These are phyloP conservation scores for Aphanomyces cochlioides DNA, from an alignment of 352 stramenopile genomes.

Conservation along the genomic window DNA sequence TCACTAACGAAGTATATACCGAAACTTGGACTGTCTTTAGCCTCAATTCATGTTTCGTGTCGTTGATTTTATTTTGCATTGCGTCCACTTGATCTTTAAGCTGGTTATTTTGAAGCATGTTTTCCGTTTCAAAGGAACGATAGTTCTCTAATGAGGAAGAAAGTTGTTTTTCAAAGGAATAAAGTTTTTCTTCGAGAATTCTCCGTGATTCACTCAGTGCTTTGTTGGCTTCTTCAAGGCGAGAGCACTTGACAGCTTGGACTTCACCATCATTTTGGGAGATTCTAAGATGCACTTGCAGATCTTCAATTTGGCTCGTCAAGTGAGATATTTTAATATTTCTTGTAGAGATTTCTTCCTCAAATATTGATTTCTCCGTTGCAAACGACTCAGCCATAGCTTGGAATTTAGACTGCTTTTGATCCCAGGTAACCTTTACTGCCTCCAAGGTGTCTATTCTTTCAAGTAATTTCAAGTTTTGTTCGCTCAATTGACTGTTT, in stretches of 20 bases:
- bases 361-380: background rate
- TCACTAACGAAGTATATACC: background rate
- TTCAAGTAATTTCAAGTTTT: background rate
- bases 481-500: background rate
- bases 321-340: background rate
- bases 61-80: slow-evolving; percentile 9
- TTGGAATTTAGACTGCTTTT: background rate
- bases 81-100: slow-evolving; percentile 1
- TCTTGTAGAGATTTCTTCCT: background rate
- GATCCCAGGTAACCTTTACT: background rate
- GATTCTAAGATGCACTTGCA: background rate
- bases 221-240: background rate
- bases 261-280: no score
- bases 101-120: background rate
- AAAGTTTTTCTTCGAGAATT: background rate
- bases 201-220: background rate
- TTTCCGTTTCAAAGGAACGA: background rate
- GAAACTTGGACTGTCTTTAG: slow-evolving; percentile 15
- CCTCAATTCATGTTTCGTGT: slow-evolving; percentile 3
- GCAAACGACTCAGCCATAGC: background rate
- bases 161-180: background rate
- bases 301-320: background rate
- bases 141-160: background rate
- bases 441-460: background rate
- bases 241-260: background rate